Conservation (phyloP, 73 alveolate genomes). For the Breviolum minutum region DNA sequence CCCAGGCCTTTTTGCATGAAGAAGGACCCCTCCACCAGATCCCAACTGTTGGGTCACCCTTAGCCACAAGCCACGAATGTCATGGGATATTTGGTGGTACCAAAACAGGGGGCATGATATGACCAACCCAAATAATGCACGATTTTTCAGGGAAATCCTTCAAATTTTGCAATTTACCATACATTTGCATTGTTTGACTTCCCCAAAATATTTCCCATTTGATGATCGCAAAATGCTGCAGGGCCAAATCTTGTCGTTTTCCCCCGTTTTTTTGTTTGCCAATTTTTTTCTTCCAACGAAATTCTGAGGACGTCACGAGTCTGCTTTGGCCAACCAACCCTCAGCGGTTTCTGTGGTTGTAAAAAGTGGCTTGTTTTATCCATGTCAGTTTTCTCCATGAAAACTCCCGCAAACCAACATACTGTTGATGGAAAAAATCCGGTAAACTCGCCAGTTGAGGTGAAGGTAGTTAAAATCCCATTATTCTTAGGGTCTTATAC, state of each 20-base stretch:
- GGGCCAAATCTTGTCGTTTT: neutral
- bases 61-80: neutral
- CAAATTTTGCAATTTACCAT: neutral
- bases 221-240: no score
- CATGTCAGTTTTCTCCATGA: neutral
- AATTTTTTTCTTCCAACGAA: no score
- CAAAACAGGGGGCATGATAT: neutral
- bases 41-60: constrained; percentile 61
- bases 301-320: neutral
- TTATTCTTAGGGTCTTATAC: neutral
- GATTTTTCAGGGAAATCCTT: neutral
- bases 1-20: constrained; percentile 17
- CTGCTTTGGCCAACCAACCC: constrained; percentile 34
- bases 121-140: neutral
- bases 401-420: no score
- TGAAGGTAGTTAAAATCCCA: neutral
- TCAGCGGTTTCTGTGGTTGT: neutral
- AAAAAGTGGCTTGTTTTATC: neutral
- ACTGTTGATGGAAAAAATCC: neutral
- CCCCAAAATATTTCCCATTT: no score
- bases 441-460: neutral
- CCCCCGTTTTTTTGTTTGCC: neutral
- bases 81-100: neutral
- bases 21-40: constrained; percentile 13
- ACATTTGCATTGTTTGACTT: neutral